Evolutionary conservation across 495 filamentous ascomycete genomes (phyloP), one percentile per base, ranked within the genome.

Genomic region (Tuber melanosporum): DNA sequence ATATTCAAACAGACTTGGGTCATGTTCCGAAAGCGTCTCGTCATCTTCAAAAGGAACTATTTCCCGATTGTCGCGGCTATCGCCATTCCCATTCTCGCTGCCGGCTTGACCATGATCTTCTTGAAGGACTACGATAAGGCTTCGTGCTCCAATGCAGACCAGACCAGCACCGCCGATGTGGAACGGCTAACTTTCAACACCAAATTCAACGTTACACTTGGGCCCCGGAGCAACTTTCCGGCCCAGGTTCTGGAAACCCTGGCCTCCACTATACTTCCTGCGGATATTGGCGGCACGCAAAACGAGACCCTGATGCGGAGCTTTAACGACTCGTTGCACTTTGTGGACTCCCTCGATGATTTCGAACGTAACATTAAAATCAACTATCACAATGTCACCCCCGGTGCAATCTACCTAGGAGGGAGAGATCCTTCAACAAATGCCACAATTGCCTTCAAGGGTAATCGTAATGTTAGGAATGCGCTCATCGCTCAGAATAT

Each of bases 321-420:
- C 78, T 3, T 74, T 8, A 14, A 32, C 74, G 19, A 72, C 36
- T 44, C 36, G 44, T 15, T 92, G 22, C 89, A 91, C 49, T 78
- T 87, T 22, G 91, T 94, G 26, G 84, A 92, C 84, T 89, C 88
- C 19, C 75, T 92, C 9, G 83, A 86, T 46, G 89, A 92, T 2
- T 94, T 96, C 82, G 90, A 91, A 75, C 78, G 86, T 36, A 91
- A 90, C 79, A 87, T 96, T 52, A 76, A 83, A 20, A 79, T 85
- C 43, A 87, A 90, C 70, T 92, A 89, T 83, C 84, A 84, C 72
- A 91, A 91, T 78, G 86, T 94, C 74, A 91, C 88, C 0, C 92
- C 93, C 3, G 92, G 92, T 22, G 93, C 91, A 20, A 88, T 94
- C 83, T 97, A 92, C 84, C 85, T 93, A 17, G 87, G 90, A 70